These are phyloP conservation scores for Podaxis sp. DNA, from an alignment of 768 basidiomycete species.

Conservation along the genomic window DNA sequence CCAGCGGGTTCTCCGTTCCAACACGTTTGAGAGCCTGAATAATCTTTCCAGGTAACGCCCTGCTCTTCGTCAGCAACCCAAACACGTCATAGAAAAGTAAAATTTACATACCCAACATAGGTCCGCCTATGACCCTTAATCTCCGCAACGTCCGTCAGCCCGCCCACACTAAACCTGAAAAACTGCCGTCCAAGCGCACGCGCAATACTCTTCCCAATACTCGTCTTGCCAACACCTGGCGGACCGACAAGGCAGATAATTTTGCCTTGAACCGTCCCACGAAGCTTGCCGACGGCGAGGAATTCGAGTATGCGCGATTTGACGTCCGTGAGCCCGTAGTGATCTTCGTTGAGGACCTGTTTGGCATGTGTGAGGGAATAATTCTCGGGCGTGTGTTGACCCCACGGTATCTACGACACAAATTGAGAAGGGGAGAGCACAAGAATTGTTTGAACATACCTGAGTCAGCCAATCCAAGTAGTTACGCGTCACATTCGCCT, in stretches of 20 bases:
- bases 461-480: slow-evolving; percentile 93
- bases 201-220: slow-evolving; percentile 93
- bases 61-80: slow-evolving; percentile 19
- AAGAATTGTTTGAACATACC: slow-evolving; percentile 29
- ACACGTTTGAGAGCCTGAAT: slow-evolving; percentile 92
- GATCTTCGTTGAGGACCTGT: slow-evolving; percentile 87
- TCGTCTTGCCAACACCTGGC: slow-evolving; percentile 97
- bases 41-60: slow-evolving; percentile 91
- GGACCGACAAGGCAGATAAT: slow-evolving; percentile 96
- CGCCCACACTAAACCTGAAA: slow-evolving; percentile 96
- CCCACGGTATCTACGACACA: slow-evolving; percentile 79
- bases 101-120: slow-evolving; percentile 74
- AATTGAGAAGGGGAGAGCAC: slow-evolving; percentile 3
- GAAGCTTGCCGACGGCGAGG: slow-evolving; percentile 90
- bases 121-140: slow-evolving; percentile 98
- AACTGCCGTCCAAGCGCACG: slow-evolving; percentile 88
- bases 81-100: background rate
- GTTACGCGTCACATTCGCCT: slow-evolving; percentile 91
- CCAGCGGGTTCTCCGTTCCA: slow-evolving; percentile 90
- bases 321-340: slow-evolving; percentile 89
- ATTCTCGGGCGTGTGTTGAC: slow-evolving; percentile 89
- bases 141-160: slow-evolving; percentile 96
- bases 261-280: slow-evolving; percentile 94
- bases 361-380: slow-evolving; percentile 82
- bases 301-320: slow-evolving; percentile 95